Evolutionary conservation across 176 grass and related monocot species (phyloP).

Genomic region (Phoenix dactylifera): DNA sequence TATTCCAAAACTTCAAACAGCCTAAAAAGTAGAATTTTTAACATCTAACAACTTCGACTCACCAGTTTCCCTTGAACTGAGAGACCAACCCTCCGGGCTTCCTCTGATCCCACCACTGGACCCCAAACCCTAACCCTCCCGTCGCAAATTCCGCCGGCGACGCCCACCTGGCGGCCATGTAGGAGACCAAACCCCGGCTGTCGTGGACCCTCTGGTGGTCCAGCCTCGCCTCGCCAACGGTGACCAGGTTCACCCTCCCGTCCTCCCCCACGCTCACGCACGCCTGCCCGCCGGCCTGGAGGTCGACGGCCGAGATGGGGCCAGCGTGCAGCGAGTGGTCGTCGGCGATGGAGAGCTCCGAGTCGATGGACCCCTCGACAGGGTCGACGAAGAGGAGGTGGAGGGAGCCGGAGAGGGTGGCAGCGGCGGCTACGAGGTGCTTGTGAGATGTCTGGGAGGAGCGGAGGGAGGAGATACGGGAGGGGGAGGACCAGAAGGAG

Average conservation of each 20-base stretch:
- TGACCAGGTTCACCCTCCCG: conserved; percentile 38
- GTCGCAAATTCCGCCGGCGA: conserved; percentile 62
- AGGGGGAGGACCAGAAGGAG: conserved; percentile 33
- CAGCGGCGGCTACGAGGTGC: conserved; percentile 28
- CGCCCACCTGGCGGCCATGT: conserved; percentile 42
- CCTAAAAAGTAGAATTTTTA: too few species aligned
- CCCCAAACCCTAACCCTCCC: conserved; percentile 38
- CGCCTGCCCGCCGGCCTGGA: conserved; percentile 30
- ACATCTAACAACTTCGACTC: conserved; percentile 9
- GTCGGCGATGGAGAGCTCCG: conserved; percentile 25
- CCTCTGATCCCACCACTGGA: conserved; percentile 75
- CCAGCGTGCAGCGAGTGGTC: conserved; percentile 50
- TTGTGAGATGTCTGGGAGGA: conserved; percentile 29
- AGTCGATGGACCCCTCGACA: conserved; percentile 29
- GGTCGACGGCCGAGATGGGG: conserved; percentile 40
- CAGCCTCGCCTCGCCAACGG: conserved; percentile 34
- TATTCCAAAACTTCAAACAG: too few species aligned
- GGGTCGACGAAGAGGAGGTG: conserved; percentile 35
- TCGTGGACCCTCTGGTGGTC: conserved; percentile 47
- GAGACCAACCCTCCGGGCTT: conserved; percentile 39
- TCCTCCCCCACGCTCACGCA: conserved; percentile 60
- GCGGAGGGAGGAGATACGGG: conserved; percentile 51
- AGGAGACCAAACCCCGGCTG: conserved; percentile 44
- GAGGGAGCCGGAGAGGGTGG: conserved; percentile 31
- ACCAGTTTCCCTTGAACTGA: conserved; percentile 55